Evolutionary conservation across 1,284 basidiomycete species (phyloP).

Genomic region (Paramarasmius palmivorus): DNA sequence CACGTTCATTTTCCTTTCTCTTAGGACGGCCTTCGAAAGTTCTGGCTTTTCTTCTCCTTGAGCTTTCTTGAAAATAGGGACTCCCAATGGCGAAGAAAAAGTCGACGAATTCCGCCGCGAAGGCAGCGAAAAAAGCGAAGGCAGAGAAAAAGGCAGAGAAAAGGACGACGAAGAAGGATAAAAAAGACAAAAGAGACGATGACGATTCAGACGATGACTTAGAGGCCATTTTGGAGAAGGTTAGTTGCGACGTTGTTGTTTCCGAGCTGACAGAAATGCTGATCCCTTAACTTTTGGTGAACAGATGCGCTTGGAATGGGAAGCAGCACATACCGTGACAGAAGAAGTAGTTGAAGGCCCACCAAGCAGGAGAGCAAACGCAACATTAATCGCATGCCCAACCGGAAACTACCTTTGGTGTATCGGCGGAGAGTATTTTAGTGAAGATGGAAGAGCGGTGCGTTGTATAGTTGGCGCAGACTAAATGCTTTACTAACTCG

Average conservation of each 20-base stretch:
- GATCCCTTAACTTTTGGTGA: slow-evolving; percentile 1
- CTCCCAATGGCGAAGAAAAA: slow-evolving; percentile 52
- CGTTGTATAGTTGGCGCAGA: slow-evolving; percentile 24
- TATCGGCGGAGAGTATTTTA: slow-evolving; percentile 83
- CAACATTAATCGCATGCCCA: slow-evolving; percentile 78
- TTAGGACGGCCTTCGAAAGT: too few species aligned
- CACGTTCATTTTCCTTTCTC: too few species aligned
- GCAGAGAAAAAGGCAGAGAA: slow-evolving; percentile 67
- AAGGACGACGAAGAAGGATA: slow-evolving; percentile 69
- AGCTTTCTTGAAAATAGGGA: too few species aligned
- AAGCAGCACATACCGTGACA: slow-evolving; percentile 70
- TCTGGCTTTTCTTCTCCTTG: too few species aligned
- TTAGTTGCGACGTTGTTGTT: slow-evolving; percentile 28
- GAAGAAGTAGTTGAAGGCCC: slow-evolving; percentile 80
- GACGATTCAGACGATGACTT: slow-evolving; percentile 76
- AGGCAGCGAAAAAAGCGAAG: slow-evolving; percentile 75
- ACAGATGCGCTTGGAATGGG: slow-evolving; percentile 77
- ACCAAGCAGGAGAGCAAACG: slow-evolving; percentile 79
- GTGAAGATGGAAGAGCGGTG: slow-evolving; percentile 79
- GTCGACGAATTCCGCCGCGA: slow-evolving; percentile 45
- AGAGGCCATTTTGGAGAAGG: slow-evolving; percentile 78
- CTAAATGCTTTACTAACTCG: background rate
- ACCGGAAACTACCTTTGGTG: slow-evolving; percentile 80
- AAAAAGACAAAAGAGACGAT: slow-evolving; percentile 45
- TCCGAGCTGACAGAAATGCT: slow-evolving; percentile 1